Evolutionary conservation across 495 filamentous ascomycete species (phyloP).

Genomic region (Aspergillus hancockii): DNA sequence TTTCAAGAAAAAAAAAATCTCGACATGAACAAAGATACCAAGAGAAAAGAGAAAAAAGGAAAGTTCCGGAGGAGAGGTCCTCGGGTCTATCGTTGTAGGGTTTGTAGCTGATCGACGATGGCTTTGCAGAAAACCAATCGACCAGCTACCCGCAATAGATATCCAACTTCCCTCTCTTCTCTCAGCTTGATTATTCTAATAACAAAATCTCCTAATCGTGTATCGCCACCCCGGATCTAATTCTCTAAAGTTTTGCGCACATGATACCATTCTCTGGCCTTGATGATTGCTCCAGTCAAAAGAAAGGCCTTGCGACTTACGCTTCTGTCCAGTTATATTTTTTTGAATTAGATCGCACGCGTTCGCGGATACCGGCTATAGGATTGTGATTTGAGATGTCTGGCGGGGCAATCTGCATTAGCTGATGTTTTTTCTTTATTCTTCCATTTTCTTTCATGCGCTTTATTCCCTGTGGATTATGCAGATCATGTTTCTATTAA

Average conservation of each 20-base stretch:
- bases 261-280: conserved; percentile 49
- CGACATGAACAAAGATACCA: conserved; percentile 21
- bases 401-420: conserved; percentile 29
- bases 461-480: conserved; percentile 18
- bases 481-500: conserved; percentile 12
- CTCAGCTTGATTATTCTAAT: conserved; percentile 37
- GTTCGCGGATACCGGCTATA: conserved; percentile 21
- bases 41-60: conserved; percentile 7
- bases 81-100: conserved; percentile 27
- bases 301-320: conserved; percentile 39
- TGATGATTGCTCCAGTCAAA: conserved; percentile 37
- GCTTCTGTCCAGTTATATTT: conserved; percentile 31
- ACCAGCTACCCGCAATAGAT: conserved; percentile 49
- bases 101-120: conserved; percentile 32
- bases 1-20: conserved; percentile 9
- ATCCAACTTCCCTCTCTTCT: conserved; percentile 22
- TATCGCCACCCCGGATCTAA: conserved; percentile 38
- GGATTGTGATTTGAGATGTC: conserved; percentile 23
- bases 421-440: conserved; percentile 19
- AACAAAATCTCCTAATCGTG: conserved; percentile 43
- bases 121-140: conserved; percentile 44
- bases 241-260: conserved; percentile 36
- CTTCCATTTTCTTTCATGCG: conserved; percentile 5
- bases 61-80: conserved; percentile 17
- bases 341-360: conserved; percentile 39